These are phyloP conservation scores for Boletus barrowsii DNA, from an alignment of 768 basidiomycete species.

Conservation along the genomic window DNA sequence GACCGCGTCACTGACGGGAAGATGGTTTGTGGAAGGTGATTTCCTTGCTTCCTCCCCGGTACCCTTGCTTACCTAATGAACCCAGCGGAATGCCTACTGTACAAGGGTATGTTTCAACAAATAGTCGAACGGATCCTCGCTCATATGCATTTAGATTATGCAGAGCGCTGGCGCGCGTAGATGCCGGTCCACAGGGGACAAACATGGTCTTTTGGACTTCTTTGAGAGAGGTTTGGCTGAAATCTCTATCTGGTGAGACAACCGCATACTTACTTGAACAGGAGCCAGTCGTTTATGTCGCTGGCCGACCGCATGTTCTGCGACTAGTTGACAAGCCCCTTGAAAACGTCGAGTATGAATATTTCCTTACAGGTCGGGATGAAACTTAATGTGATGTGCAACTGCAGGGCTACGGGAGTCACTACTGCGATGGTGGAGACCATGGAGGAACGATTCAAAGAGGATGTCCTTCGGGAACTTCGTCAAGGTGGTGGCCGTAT, in stretches of 20 bases:
- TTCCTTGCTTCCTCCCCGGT: not conserved
- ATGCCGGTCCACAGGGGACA: slow-evolving; percentile 73
- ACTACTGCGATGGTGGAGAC: slow-evolving; percentile 85
- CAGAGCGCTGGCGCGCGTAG: slow-evolving; percentile 71
- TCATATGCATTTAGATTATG: slow-evolving; percentile 52
- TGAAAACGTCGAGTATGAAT: slow-evolving; percentile 86
- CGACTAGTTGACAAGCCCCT: slow-evolving; percentile 84
- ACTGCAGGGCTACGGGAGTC: slow-evolving; percentile 82
- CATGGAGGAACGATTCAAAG: slow-evolving; percentile 87
- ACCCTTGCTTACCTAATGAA: slow-evolving; percentile 22
- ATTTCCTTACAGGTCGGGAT: not conserved
- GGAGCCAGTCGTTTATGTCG: slow-evolving; percentile 93
- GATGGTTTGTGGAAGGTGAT: slow-evolving; percentile 77
- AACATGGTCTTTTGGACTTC: slow-evolving; percentile 93
- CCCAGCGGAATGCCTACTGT: slow-evolving; percentile 91
- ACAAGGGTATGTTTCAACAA: slow-evolving; percentile 47
- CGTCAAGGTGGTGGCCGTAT: slow-evolving; percentile 67
- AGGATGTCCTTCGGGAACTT: slow-evolving; percentile 84
- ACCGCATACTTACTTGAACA: slow-evolving; percentile 25
- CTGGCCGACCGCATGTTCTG: slow-evolving; percentile 85
- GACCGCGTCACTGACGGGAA: slow-evolving; percentile 43
- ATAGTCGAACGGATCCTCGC: not conserved
- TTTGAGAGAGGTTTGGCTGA: slow-evolving; percentile 68
- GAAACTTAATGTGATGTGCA: not conserved
- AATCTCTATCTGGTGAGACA: not conserved